phyloP scores from a whole-genome alignment of 768 basidiomycete species.

The Lactarius vividus region DNA sequence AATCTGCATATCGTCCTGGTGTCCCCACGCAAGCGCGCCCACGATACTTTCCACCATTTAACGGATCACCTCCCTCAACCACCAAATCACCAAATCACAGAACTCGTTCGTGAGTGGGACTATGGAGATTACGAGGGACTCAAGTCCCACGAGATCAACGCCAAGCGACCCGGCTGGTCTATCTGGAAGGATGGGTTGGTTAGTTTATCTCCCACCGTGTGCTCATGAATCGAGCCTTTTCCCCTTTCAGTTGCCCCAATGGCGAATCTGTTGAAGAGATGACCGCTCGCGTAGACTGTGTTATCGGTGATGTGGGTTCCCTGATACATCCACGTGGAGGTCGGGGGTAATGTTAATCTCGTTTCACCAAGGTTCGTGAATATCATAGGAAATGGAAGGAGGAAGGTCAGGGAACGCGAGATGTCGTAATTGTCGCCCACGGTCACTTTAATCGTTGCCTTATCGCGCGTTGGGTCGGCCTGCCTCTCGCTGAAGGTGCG shows the following conservation, averaged over 20 bases:
- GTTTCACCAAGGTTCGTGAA: slow-evolving; percentile 56
- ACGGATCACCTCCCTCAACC: slow-evolving; percentile 49
- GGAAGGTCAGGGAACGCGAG: slow-evolving; percentile 61
- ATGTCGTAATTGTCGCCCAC: slow-evolving; percentile 89
- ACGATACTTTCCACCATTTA: slow-evolving; percentile 79
- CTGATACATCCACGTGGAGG: not conserved
- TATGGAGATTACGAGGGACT: slow-evolving; percentile 91
- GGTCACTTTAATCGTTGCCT: slow-evolving; percentile 78
- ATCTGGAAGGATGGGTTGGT: slow-evolving; percentile 84
- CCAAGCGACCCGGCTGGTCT: slow-evolving; percentile 58
- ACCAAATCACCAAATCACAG: slow-evolving; percentile 58
- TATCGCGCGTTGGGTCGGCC: slow-evolving; percentile 79
- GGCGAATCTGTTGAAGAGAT: slow-evolving; percentile 85
- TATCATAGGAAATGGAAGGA: slow-evolving; percentile 71
- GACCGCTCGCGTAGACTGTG: slow-evolving; percentile 69
- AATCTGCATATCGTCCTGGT: slow-evolving; percentile 74
- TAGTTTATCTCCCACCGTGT: not conserved
- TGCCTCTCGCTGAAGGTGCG: slow-evolving; percentile 59
- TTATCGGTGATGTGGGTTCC: slow-evolving; percentile 62
- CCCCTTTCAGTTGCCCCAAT: slow-evolving; percentile 64
- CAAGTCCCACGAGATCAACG: slow-evolving; percentile 70
- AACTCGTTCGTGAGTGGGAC: slow-evolving; percentile 82
- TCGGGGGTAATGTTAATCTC: not conserved
- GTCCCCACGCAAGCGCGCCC: slow-evolving; percentile 86
- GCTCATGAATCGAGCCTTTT: not conserved